A percentile compares a stretch with the other conserved stretches of the same genome.
Conservation (phyloP, 192 early-diverging fungal genomes). For the Geranomyces variabilis region DNA sequence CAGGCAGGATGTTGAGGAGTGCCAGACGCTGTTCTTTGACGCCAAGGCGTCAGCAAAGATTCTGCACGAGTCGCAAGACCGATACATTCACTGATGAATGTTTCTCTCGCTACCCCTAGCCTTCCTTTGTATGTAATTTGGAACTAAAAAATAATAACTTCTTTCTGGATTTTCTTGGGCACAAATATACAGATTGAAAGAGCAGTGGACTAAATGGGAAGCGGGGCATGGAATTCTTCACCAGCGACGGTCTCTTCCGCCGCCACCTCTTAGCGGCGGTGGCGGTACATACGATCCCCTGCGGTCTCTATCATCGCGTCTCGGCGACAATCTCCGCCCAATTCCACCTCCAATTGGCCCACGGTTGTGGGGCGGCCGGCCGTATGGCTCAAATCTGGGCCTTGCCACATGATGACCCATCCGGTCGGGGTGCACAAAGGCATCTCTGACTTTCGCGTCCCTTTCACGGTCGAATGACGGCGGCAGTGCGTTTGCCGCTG, state of each 20-base stretch:
- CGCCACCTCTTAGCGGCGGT: too few relatives aligned
- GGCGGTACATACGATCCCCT: neutral
- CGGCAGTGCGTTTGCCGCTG: neutral
- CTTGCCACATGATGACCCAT: neutral
- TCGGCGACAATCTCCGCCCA: neutral
- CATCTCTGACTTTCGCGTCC: neutral
- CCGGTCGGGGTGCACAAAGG: neutral
- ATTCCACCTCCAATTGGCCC: neutral
- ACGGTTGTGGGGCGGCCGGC: neutral
- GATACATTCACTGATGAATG: conserved; percentile 44
- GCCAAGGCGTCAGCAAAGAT: conserved; percentile 80
- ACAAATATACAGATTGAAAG: too few relatives aligned
- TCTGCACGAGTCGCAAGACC: conserved; percentile 55
- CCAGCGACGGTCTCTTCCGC: too few relatives aligned
- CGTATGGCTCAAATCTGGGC: neutral
- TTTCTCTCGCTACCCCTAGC: too few relatives aligned
- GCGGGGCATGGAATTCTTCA: too few relatives aligned
- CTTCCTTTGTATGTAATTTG: too few relatives aligned
- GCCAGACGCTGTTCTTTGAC: conserved; percentile 84
- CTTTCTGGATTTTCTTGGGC: too few relatives aligned
- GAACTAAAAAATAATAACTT: too few relatives aligned
- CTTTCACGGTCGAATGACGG: neutral
- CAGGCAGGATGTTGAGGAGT: conserved; percentile 86
- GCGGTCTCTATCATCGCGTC: neutral
- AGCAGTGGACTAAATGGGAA: too few relatives aligned